phyloP scores from a whole-genome alignment of 1,139 yeast genomes.

The Nakaseomyces delphensis region DNA sequence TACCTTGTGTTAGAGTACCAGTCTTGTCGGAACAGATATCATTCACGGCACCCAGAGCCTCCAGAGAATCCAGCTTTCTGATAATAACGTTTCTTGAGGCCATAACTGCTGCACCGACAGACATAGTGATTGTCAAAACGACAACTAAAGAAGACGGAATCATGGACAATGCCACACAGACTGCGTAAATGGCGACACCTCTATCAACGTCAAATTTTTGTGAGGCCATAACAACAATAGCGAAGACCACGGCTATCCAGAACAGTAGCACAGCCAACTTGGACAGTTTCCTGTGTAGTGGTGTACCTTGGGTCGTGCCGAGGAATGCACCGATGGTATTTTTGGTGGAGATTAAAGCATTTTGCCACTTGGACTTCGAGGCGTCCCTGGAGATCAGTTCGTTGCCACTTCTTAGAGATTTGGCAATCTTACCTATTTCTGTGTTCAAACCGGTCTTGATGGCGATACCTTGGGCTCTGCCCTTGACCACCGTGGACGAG shows the following conservation, averaged over 20 bases:
- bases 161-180: constrained; percentile 94
- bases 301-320: constrained; percentile 78
- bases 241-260: constrained; percentile 76
- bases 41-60: constrained; percentile 90
- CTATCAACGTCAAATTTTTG: constrained; percentile 85
- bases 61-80: constrained; percentile 86
- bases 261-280: constrained; percentile 81
- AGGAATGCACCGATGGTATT: constrained; percentile 57
- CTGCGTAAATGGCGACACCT: constrained; percentile 92
- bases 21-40: constrained; percentile 95
- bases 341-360: constrained; percentile 34
- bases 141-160: constrained; percentile 97
- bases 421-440: constrained; percentile 85
- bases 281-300: constrained; percentile 90
- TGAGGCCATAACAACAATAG: constrained; percentile 76
- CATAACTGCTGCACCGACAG: constrained; percentile 93
- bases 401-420: constrained; percentile 83
- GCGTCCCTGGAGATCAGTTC: constrained; percentile 61
- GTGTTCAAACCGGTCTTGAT: constrained; percentile 82
- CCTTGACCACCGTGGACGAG: constrained; percentile 95
- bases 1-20: constrained; percentile 91
- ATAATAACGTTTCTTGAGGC: constrained; percentile 90
- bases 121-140: constrained; percentile 92
- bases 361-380: constrained; percentile 32
- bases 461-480: constrained; percentile 87